Conservation (phyloP, 1,139 yeast genomes). For the Hyphopichia pseudoburtonii region DNA sequence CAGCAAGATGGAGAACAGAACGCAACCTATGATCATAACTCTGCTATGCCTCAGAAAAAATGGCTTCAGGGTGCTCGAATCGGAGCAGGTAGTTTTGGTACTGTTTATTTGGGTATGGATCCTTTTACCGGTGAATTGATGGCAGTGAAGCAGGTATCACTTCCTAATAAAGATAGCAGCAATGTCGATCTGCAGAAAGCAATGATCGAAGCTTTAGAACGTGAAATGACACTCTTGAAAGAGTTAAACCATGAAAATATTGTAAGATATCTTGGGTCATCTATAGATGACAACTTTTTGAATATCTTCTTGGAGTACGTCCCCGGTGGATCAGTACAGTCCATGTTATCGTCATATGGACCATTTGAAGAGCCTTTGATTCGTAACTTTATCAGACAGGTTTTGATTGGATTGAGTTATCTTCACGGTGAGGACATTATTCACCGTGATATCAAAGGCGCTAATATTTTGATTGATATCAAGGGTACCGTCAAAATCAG, state of each 20-base stretch:
- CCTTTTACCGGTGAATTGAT: constrained; percentile 90
- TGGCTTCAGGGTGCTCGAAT: constrained; percentile 94
- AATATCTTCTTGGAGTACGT: constrained; percentile 92
- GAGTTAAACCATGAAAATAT: constrained; percentile 89
- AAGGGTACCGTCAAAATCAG: constrained; percentile 90
- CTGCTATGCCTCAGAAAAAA: constrained; percentile 56
- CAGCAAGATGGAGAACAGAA: not conserved
- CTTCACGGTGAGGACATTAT: constrained; percentile 81
- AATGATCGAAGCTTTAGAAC: constrained; percentile 81
- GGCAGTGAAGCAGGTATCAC: constrained; percentile 93
- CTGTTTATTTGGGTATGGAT: constrained; percentile 89
- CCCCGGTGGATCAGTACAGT: constrained; percentile 94
- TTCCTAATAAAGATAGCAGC: constrained; percentile 45
- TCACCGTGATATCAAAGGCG: constrained; percentile 92
- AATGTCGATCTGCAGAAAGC: constrained; percentile 47
- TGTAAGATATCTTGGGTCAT: constrained; percentile 86
- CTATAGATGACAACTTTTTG: constrained; percentile 65
- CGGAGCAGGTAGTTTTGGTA: constrained; percentile 94
- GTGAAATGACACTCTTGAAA: constrained; percentile 77
- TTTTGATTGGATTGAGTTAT: constrained; percentile 76
- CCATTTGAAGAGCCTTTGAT: constrained; percentile 91
- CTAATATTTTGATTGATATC: constrained; percentile 84
- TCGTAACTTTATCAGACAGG: constrained; percentile 80
- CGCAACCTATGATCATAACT: constrained; percentile 11
- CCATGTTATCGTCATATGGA: constrained; percentile 82